Conservation (phyloP, 805 yeast genomes). For the Wickerhamomyces alni region DNA sequence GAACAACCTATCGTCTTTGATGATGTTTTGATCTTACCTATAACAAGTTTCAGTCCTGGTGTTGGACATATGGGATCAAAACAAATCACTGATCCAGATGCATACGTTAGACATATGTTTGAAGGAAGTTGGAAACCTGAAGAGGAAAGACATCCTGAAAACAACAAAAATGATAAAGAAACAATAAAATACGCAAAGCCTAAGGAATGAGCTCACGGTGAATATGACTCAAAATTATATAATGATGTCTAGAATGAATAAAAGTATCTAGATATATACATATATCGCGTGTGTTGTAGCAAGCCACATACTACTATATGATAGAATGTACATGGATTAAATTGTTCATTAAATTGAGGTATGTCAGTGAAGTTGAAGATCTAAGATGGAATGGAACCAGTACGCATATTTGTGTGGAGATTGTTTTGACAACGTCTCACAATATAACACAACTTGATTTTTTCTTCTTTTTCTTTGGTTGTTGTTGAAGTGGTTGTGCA, state of each 20-base stretch:
- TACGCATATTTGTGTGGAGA: no score
- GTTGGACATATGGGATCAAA: slow-evolving; percentile 66
- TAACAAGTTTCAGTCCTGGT: slow-evolving; percentile 62
- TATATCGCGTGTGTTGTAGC: no score
- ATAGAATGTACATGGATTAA: not conserved
- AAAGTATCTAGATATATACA: not conserved
- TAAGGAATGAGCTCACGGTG: no score
- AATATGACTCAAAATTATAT: no score
- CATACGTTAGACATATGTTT: slow-evolving; percentile 58
- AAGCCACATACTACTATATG: no score
- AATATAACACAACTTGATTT: slow-evolving; percentile 21
- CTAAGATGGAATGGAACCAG: not conserved
- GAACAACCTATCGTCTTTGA: slow-evolving; percentile 49
- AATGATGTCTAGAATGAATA: no score
- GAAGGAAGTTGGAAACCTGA: slow-evolving; percentile 57
- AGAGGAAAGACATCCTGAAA: slow-evolving; percentile 8
- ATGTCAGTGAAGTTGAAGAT: not conserved
- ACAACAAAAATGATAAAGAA: not conserved
- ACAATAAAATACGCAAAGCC: not conserved
- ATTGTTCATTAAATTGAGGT: not conserved
- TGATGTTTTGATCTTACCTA: slow-evolving; percentile 68
- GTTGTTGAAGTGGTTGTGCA: not conserved
- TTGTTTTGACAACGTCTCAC: slow-evolving; percentile 3
- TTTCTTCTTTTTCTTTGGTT: slow-evolving; percentile 21
- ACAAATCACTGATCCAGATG: slow-evolving; percentile 35